phyloP scores from a whole-genome alignment of 2,329 filamentous ascomycete species.

The Aspergillus japonicus region DNA sequence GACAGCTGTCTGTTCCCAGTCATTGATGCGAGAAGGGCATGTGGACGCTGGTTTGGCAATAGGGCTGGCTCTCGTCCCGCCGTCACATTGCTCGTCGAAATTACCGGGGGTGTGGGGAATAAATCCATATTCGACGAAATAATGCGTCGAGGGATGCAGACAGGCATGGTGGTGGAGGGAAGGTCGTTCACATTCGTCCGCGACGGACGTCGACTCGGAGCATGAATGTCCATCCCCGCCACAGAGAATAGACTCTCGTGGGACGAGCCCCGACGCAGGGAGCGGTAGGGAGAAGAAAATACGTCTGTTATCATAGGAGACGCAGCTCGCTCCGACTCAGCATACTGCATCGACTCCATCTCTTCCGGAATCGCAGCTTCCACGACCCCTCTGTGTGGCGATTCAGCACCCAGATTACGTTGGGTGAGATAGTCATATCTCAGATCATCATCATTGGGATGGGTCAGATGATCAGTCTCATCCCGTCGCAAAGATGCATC shows the following conservation, averaged over 20 bases:
- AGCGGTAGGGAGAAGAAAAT: constrained; percentile 35
- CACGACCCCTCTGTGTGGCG: constrained; percentile 20
- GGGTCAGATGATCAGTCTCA: constrained; percentile 12
- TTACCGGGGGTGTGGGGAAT: constrained; percentile 39
- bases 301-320: constrained; percentile 22
- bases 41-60: constrained; percentile 28
- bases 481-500: constrained; percentile 52
- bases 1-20: constrained; percentile 25
- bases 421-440: constrained; percentile 5
- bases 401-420: constrained; percentile 5
- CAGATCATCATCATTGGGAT: constrained; percentile 20
- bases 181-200: constrained; percentile 69
- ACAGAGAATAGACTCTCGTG: constrained; percentile 90
- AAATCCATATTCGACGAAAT: constrained; percentile 44
- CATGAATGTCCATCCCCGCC: constrained; percentile 85
- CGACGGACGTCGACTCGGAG: constrained; percentile 70
- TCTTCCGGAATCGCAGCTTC: constrained; percentile 43
- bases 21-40: constrained; percentile 39
- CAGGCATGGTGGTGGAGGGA: constrained; percentile 44
- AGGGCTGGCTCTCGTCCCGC: constrained; percentile 30
- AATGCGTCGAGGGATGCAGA: constrained; percentile 48
- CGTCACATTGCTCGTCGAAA: constrained; percentile 39
- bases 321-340: constrained; percentile 12
- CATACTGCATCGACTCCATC: constrained; percentile 28
- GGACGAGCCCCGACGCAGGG: constrained; percentile 66